Percentiles rank a stretch among this genome's conserved stretches.
Conservation (phyloP, 495 filamentous ascomycete species). For the Astrothelium subdiscretum region DNA sequence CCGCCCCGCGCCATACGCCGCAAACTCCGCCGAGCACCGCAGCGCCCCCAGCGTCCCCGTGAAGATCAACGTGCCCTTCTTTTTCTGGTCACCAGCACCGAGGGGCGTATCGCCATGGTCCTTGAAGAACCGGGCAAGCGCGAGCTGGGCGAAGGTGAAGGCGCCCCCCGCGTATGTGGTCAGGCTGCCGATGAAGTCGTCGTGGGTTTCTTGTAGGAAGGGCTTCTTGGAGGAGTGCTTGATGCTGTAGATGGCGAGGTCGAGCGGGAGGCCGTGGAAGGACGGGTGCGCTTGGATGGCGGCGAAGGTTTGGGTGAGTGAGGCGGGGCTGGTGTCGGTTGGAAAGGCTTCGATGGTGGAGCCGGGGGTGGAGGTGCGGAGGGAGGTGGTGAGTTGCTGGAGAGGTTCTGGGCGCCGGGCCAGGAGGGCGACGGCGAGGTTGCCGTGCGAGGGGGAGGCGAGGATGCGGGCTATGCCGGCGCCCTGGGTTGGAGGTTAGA, state of each 20-base stretch:
- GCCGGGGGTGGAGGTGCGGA: conserved; percentile 27
- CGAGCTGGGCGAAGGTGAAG: conserved; percentile 35
- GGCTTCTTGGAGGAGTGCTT: conserved; percentile 37
- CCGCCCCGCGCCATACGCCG: conserved; percentile 35
- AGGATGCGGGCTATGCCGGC: conserved; percentile 38
- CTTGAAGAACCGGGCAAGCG: conserved; percentile 32
- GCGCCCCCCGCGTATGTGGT: conserved; percentile 37
- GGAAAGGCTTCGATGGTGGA: conserved; percentile 35
- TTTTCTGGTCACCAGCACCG: too few relatives aligned
- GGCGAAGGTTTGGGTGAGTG: conserved; percentile 29
- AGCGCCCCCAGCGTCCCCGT: conserved; percentile 38
- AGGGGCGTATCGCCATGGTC: conserved; percentile 31
- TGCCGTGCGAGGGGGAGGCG: conserved; percentile 34
- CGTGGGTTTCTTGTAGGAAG: conserved; percentile 36
- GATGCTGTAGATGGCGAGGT: conserved; percentile 34
- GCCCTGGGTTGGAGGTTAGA: conserved; percentile 20
- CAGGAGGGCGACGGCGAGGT: conserved; percentile 38
- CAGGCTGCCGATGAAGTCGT: conserved; percentile 31
- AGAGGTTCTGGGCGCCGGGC: conserved; percentile 32
- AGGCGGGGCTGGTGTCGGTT: conserved; percentile 31
- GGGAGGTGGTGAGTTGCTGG: conserved; percentile 22
- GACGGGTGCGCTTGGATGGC: conserved; percentile 31
- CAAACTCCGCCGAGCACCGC: conserved; percentile 33
- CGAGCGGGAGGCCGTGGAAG: conserved; percentile 33
- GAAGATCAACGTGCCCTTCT: conserved; percentile 40